Percentiles rank a stretch among this genome's conserved stretches.
Conservation (phyloP, 1,284 basidiomycete species). For the Trichosporon ovoides region DNA sequence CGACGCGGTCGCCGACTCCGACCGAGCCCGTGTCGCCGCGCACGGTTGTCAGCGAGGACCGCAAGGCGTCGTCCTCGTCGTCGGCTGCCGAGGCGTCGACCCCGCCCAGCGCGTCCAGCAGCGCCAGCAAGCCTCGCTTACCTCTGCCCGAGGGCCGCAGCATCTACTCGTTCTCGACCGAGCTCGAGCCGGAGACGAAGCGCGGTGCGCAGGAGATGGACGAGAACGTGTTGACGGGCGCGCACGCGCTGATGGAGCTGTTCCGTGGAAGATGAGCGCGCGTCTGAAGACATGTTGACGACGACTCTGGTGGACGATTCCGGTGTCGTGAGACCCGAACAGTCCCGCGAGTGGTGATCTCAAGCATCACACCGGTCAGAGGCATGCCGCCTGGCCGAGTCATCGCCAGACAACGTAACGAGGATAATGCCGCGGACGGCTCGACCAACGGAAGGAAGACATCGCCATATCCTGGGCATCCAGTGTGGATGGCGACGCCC, state of each 20-base stretch:
- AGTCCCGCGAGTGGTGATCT: neutral
- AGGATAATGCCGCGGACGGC: neutral
- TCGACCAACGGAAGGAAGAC: neutral
- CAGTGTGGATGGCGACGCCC: neutral
- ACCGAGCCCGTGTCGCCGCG: conserved; percentile 18
- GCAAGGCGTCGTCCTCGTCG: neutral
- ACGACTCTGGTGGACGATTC: neutral
- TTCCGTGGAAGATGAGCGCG: conserved; percentile 15
- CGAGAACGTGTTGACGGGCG: conserved; percentile 22
- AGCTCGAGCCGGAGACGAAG: conserved; percentile 23
- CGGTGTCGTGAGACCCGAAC: neutral
- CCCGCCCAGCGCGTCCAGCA: neutral
- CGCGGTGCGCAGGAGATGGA: conserved; percentile 23
- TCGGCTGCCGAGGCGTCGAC: conserved; percentile 1
- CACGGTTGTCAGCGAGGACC: conserved; percentile 3
- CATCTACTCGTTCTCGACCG: conserved; percentile 24
- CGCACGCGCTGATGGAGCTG: conserved; percentile 24
- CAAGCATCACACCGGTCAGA: neutral
- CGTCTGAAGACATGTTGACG: neutral
- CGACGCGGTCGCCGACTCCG: conserved; percentile 20
- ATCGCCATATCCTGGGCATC: too few species aligned
- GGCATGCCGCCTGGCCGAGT: neutral
- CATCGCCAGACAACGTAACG: neutral
- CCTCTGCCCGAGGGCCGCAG: conserved; percentile 21
- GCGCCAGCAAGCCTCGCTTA: conserved; percentile 11